A percentile compares a stretch with the other conserved stretches of the same genome.
These are phyloP conservation scores for Amanita pallidorosea DNA, from an alignment of 768 basidiomycete species.

Conservation along the genomic window DNA sequence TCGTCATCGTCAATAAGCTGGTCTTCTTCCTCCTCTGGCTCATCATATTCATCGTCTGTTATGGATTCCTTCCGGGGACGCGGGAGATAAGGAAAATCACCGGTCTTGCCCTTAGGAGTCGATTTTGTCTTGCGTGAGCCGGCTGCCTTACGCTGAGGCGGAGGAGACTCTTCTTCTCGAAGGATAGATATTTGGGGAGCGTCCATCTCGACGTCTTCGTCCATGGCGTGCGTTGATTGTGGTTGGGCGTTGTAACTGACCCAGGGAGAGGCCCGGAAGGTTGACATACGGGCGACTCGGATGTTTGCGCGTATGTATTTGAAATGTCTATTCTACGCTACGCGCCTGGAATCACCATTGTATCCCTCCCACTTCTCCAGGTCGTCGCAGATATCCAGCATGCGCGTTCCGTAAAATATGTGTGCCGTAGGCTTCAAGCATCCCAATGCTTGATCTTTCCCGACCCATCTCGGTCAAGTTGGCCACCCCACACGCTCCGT, in stretches of 20 bases:
- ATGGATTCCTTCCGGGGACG: slow-evolving; percentile 14
- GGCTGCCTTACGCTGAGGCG: slow-evolving; percentile 29
- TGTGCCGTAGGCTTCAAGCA: slow-evolving; percentile 1
- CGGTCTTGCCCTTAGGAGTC: slow-evolving; percentile 5
- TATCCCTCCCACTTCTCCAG: slow-evolving; percentile 55
- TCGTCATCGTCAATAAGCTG: slow-evolving; percentile 54
- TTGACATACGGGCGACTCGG: slow-evolving; percentile 22
- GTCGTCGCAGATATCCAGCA: too few species aligned
- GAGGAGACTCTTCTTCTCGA: slow-evolving; percentile 61
- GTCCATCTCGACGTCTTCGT: slow-evolving; percentile 56
- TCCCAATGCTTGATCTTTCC: slow-evolving; percentile 45
- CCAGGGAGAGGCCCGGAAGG: slow-evolving; percentile 58
- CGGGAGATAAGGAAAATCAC: slow-evolving; percentile 7
- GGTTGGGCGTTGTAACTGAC: slow-evolving; percentile 35
- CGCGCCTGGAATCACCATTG: slow-evolving; percentile 30
- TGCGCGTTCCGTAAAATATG: too few species aligned
- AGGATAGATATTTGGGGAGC: slow-evolving; percentile 78
- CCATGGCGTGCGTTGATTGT: slow-evolving; percentile 21
- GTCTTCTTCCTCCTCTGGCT: slow-evolving; percentile 68
- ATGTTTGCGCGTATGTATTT: slow-evolving; percentile 27
- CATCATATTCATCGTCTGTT: slow-evolving; percentile 46
- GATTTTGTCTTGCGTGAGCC: slow-evolving; percentile 10
- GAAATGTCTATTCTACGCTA: slow-evolving; percentile 9
- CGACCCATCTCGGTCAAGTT: slow-evolving; percentile 40
- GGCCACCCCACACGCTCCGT: slow-evolving; percentile 50